Evolutionary conservation across 176 grass and related monocot genomes (phyloP).

Genomic region (Cenchrus fungigraminus): DNA sequence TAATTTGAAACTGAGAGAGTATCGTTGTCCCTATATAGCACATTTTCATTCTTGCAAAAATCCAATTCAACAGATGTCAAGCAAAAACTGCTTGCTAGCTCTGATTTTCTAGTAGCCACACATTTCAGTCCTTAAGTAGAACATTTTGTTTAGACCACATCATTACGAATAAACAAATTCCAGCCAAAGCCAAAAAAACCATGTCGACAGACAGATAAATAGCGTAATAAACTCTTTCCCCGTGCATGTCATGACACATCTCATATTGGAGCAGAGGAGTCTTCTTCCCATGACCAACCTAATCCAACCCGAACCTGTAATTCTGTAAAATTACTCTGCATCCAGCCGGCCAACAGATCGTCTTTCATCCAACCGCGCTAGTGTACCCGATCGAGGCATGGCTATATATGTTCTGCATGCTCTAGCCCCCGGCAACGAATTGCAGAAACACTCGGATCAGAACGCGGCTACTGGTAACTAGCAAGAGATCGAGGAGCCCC

Average conservation of each 20-base stretch:
- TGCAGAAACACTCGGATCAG: background rate
- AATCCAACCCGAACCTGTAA: slow-evolving; percentile 29
- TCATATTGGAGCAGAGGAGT: background rate
- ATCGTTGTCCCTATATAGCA: too few species aligned
- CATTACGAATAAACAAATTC: too few species aligned
- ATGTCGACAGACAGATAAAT: too few species aligned
- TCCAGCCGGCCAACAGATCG: background rate
- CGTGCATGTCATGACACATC: background rate
- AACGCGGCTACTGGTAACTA: background rate
- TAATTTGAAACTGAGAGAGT: too few species aligned
- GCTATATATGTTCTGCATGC: background rate
- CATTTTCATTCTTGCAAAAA: too few species aligned
- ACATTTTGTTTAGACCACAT: too few species aligned
- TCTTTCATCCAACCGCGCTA: slow-evolving; percentile 4
- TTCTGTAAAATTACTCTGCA: background rate
- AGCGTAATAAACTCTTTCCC: background rate
- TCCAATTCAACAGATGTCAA: too few species aligned
- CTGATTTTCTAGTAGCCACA: too few species aligned
- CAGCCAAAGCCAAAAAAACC: too few species aligned
- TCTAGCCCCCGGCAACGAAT: background rate
- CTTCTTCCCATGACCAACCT: slow-evolving; percentile 46
- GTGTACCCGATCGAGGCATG: background rate
- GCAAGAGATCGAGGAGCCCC: background rate
- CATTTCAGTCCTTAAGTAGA: too few species aligned
- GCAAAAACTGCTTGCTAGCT: too few species aligned